Evolutionary conservation across 257 asterid genomes (phyloP).

Genomic region (Plantago major): DNA sequence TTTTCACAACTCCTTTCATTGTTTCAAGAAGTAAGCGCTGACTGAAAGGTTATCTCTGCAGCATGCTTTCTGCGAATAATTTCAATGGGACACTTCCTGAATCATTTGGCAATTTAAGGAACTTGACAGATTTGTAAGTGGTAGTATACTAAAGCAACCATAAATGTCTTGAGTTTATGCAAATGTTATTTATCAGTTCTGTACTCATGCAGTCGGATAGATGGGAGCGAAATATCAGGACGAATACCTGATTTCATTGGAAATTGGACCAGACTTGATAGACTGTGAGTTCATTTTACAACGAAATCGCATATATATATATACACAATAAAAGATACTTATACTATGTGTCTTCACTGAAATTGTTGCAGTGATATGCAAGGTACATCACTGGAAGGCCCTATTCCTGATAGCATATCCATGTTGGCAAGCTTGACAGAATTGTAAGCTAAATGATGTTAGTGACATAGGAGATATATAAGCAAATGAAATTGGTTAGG

Average conservation of each 20-base stretch:
- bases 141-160: not conserved
- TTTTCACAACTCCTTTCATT: not conserved
- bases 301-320: not conserved
- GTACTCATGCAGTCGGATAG: constrained; percentile 75
- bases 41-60: constrained; percentile 34
- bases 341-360: constrained; percentile 8
- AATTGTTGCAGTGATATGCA: constrained; percentile 60
- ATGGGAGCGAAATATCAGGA: constrained; percentile 62
- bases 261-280: constrained; percentile 54
- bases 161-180: not conserved
- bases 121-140: constrained; percentile 85
- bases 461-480: not conserved
- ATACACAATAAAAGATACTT: too few relatives aligned
- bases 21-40: constrained; percentile 14
- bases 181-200: not conserved
- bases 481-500: not conserved
- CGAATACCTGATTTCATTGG: constrained; percentile 71
- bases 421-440: constrained; percentile 35
- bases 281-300: constrained; percentile 49
- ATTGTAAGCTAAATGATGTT: constrained; percentile 44
- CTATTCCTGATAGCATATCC: constrained; percentile 57
- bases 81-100: constrained; percentile 71
- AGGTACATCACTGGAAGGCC: constrained; percentile 80
- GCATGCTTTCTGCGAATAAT: constrained; percentile 72
- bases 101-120: constrained; percentile 46